A percentile compares a stretch with the other conserved stretches of the same genome.
These are phyloP conservation scores for Hypoxylon sp. DNA, from an alignment of 2,329 filamentous ascomycete species.

Conservation along the genomic window DNA sequence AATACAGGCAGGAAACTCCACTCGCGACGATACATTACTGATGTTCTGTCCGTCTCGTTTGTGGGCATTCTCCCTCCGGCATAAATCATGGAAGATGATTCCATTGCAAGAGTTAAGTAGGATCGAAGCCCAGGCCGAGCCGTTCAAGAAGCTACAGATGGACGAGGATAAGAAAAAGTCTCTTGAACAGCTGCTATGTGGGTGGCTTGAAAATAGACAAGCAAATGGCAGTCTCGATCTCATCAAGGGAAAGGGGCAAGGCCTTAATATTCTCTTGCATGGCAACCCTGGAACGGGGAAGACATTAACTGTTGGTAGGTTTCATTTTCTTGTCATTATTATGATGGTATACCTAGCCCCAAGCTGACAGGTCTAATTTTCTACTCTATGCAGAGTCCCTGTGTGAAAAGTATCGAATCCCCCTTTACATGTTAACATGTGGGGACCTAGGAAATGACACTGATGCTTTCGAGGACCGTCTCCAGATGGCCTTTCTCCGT, in stretches of 20 bases:
- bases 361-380: background rate
- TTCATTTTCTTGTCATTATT: background rate
- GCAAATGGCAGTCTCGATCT: background rate
- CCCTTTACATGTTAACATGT: constrained; percentile 39
- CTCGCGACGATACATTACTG: background rate
- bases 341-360: background rate
- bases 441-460: constrained; percentile 35
- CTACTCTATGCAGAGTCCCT: constrained; percentile 37
- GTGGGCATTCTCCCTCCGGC: constrained; percentile 43
- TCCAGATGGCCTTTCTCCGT: constrained; percentile 29
- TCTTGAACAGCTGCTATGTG: constrained; percentile 2
- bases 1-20: background rate
- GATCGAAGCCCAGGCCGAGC: background rate
- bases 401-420: constrained; percentile 29
- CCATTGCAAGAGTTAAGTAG: constrained; percentile 17
- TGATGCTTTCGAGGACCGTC: constrained; percentile 30
- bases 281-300: constrained; percentile 41
- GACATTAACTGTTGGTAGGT: constrained; percentile 42
- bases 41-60: constrained; percentile 39
- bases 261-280: constrained; percentile 35
- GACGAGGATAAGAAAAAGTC: background rate
- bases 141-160: constrained; percentile 12
- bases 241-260: constrained; percentile 22
- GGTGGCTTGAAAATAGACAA: constrained; percentile 13
- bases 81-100: constrained; percentile 40